Conservation (phyloP, 78 protist species). For the Capsaspora owczarzaki region DNA sequence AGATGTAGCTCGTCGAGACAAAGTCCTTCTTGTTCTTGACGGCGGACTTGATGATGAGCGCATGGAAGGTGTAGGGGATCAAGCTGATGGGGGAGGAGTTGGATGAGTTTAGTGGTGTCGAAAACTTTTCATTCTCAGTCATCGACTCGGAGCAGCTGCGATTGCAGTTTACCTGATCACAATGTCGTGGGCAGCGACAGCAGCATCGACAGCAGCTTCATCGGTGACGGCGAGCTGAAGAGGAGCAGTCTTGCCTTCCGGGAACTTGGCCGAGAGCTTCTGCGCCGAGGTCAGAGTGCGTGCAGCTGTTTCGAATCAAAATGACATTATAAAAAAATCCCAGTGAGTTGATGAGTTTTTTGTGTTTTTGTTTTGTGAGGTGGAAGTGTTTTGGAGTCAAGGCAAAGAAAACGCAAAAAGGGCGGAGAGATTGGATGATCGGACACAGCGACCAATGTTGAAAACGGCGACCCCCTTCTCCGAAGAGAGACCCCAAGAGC, state of each 20-base stretch:
- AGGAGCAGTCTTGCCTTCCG: not conserved
- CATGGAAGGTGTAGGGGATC: constrained; percentile 33
- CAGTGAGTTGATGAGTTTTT: not conserved
- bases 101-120: not conserved
- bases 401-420: too few relatives aligned
- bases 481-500: too few relatives aligned
- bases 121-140: not conserved
- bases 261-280: not conserved
- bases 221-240: not conserved
- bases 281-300: constrained; percentile 7
- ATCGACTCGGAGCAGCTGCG: not conserved
- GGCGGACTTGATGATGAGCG: constrained; percentile 11
- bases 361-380: not conserved
- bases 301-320: not conserved
- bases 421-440: not conserved
- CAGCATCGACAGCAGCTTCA: not conserved
- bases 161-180: constrained; percentile 4
- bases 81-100: constrained; percentile 4
- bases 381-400: too few relatives aligned
- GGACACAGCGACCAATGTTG: not conserved
- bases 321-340: not conserved
- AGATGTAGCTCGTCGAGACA: constrained; percentile 28
- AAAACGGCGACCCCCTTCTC: not conserved
- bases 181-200: constrained; percentile 14
- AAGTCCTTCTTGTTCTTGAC: constrained; percentile 23